Conservation (phyloP, 345 rosid species). For the Salix caprea region DNA sequence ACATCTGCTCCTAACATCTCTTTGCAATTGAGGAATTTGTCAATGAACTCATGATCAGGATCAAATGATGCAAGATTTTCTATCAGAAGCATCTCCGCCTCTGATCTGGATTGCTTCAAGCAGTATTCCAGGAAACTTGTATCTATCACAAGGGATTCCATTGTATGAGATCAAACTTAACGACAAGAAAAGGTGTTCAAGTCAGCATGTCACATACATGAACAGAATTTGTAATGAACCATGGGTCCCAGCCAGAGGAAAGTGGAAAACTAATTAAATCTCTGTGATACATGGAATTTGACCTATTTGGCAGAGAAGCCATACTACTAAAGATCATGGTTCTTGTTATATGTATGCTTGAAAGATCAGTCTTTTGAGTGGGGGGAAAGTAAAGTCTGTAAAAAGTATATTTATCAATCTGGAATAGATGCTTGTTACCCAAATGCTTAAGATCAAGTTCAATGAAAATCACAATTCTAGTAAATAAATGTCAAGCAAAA, state of each 20-base stretch:
- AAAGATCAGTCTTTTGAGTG: too few species aligned
- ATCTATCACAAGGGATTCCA: constrained; percentile 36
- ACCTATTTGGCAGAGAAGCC: too few species aligned
- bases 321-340: too few species aligned
- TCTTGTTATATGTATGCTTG: too few species aligned
- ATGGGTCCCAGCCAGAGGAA: too few species aligned
- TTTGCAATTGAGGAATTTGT: constrained; percentile 86
- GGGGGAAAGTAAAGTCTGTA: too few species aligned
- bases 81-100: constrained; percentile 71
- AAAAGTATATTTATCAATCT: too few species aligned
- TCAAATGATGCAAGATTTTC: constrained; percentile 76
- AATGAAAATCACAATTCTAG: neutral
- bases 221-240: neutral
- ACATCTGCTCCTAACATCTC: constrained; percentile 77
- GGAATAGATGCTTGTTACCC: neutral
- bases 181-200: neutral
- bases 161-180: neutral
- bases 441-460: neutral
- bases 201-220: neutral
- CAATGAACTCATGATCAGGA: constrained; percentile 75
- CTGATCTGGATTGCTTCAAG: constrained; percentile 83
- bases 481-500: constrained; percentile 3
- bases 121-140: constrained; percentile 89
- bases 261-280: too few species aligned
- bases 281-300: too few species aligned